Conservation (phyloP, 257 asterid genomes). For the Nicotiana attenuata region DNA sequence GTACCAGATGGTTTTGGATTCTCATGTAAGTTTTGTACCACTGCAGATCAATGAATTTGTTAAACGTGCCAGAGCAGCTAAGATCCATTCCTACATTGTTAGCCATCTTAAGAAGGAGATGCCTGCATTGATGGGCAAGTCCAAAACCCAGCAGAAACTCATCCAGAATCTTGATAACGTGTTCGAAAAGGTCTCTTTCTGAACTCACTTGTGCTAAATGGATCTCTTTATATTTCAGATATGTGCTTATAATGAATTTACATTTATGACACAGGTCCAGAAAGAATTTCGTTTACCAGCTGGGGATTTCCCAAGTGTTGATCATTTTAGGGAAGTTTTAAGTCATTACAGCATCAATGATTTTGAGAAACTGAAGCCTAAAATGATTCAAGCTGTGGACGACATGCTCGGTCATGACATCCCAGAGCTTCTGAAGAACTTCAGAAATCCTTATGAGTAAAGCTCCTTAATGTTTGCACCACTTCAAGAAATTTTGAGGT, state of each 20-base stretch:
- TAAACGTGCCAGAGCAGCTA: slow-evolving; percentile 92
- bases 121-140: slow-evolving; percentile 85
- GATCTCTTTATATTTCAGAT: not conserved
- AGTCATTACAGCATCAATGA: slow-evolving; percentile 61
- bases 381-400: slow-evolving; percentile 67
- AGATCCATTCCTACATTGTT: slow-evolving; percentile 87
- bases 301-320: slow-evolving; percentile 82
- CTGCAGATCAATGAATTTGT: slow-evolving; percentile 86
- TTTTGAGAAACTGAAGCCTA: slow-evolving; percentile 83
- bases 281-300: slow-evolving; percentile 65
- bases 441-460: slow-evolving; percentile 70
- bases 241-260: not conserved
- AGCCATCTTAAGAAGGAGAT: slow-evolving; percentile 91
- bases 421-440: slow-evolving; percentile 66
- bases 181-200: slow-evolving; percentile 54
- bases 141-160: slow-evolving; percentile 63
- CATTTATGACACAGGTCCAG: slow-evolving; percentile 49
- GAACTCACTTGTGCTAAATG: not conserved
- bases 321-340: slow-evolving; percentile 57
- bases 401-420: slow-evolving; percentile 84
- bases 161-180: slow-evolving; percentile 51
- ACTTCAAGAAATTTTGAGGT: slow-evolving; percentile 56
- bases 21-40: not conserved
- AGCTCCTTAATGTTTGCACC: not conserved
- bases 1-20: not conserved